Base-by-base conservation (phyloP, 352 stramenopile species). In the Phytophthora pistaciae region DNA sequence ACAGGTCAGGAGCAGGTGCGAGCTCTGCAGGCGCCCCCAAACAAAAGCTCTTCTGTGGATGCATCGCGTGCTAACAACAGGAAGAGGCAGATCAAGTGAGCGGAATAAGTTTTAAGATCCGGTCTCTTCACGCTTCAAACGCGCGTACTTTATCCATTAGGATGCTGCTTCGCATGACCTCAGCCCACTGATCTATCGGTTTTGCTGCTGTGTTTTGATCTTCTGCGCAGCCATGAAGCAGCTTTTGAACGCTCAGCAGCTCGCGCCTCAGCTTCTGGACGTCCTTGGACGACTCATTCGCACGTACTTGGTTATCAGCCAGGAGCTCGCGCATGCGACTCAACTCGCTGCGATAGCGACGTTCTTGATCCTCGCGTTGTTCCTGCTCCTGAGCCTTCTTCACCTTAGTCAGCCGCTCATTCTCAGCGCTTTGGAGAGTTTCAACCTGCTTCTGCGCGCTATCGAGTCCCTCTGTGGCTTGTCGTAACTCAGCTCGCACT, bases 11-110 rank as follows among this genome's bases (percentile, higher is more conserved):
- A 29, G 49, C 48, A 5, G 64, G 40, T 1, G 36, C 5, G 16
- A 74, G 71, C 46, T 69, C 77, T 38, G 31, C 57, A 18, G 53
- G 29, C 50, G 42, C 46, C 23, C 56, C 53, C 5, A 90, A 90
- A 62, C 74, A 73, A 23, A 94, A 91, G 62, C 72, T 94, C 1
- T 82, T 90, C 20, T 94, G 86, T 54, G 86, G 86, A 36, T 94
- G 86, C 68, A 92, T 94, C 53, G 81, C 86, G 31, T 94, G 86
- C 67, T 94, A 84, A 42, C 21, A 58, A 9, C 6, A 73, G 67
- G 10, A 42, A 16, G 56, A 68, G 60, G 64, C 64, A 64, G 33
- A 59, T 21, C 5, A 49, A 20, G 16, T 48, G 16, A 48, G 5
- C 7, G 14, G 7, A 14, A 48, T 48, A 48, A 14, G 9, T 4